phyloP scores from a whole-genome alignment of 2,329 filamentous ascomycete species.

The Trichoderma harzianum region DNA sequence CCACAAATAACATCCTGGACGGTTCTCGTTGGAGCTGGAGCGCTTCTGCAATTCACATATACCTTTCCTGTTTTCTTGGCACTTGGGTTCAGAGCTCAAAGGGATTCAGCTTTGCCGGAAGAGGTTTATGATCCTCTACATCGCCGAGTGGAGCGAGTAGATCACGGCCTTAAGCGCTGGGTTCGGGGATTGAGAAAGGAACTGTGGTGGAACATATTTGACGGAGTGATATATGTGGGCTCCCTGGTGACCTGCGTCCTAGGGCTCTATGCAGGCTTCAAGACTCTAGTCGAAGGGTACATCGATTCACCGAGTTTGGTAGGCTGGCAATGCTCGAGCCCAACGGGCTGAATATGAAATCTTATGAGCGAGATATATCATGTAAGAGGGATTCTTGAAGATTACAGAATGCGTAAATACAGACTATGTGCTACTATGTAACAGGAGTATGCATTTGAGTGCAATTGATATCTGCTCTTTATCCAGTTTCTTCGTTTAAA shows the following conservation, averaged over 20 bases:
- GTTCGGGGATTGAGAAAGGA: not conserved
- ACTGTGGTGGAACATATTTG: not conserved
- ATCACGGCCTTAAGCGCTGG: not conserved
- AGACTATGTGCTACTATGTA: not conserved
- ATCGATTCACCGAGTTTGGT: not conserved
- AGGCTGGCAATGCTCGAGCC: not conserved
- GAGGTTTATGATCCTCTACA: not conserved
- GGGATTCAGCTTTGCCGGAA: not conserved
- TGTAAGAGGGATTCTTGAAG: not conserved
- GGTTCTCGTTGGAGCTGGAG: not conserved
- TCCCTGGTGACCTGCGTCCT: not conserved
- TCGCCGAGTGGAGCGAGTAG: not conserved
- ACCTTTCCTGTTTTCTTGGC: not conserved
- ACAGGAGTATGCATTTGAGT: not conserved
- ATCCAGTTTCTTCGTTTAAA: not conserved
- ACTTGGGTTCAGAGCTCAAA: not conserved
- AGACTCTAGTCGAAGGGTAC: not conserved
- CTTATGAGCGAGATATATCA: not conserved
- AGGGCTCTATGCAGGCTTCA: not conserved
- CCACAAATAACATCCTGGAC: not conserved
- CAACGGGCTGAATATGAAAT: not conserved
- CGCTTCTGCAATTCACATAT: not conserved
- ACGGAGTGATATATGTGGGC: not conserved
- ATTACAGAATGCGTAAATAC: not conserved
- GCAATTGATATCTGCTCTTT: not conserved